Base-by-base conservation (phyloP, 2,329 filamentous ascomycete genomes). In the Amylocarpus encephaloides region DNA sequence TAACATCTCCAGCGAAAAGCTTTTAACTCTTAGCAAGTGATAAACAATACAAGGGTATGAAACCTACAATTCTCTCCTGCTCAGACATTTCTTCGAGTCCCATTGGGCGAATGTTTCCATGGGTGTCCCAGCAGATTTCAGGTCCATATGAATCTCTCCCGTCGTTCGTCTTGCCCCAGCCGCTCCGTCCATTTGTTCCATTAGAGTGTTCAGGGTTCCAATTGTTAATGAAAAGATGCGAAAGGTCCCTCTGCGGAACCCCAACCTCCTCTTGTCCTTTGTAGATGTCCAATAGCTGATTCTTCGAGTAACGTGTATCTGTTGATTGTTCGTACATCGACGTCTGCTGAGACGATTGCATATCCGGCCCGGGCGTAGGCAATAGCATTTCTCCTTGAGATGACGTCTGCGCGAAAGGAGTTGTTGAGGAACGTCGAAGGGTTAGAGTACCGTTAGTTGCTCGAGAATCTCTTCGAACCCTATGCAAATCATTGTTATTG, bases 71-170 rank as follows among this genome's bases (percentile, higher is more conserved):
- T 64, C 74, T 80, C 68, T 85, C 82, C 53, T 81, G 76, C 5
- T 69, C 56, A 1, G 77, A 74, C 80, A 95, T 82, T 39, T 86
- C 82, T 54, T 80, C 76, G 57, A 95, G 67, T 29, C 82, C 82
- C 57, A 96, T 73, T 6, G 91, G 89, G 56, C 80, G 77, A 40
- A 82, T 76, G 47, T 78, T 77, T 19, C 87, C 89, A 52, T 78
- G 77, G 51, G 78, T 71, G 64, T 95, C 88, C 93, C 92, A 98
- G 68, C 91, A 97, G 38, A 92, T 80, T 55, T 93, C 89, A n/a
- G 91, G 88, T 40, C 92, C 90, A 63, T 86, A 81, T 51, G 83
- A 83, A 55, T 86, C 82, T 65, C 89, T 85, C 52, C 78, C 78
- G 57, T 96, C 90, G 51, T 80, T 79, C 59, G 75, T 77, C 67